A percentile compares a stretch with the other conserved stretches of the same genome.
Conservation (phyloP, 2,329 filamentous ascomycete species). For the Penicillium sp. region DNA sequence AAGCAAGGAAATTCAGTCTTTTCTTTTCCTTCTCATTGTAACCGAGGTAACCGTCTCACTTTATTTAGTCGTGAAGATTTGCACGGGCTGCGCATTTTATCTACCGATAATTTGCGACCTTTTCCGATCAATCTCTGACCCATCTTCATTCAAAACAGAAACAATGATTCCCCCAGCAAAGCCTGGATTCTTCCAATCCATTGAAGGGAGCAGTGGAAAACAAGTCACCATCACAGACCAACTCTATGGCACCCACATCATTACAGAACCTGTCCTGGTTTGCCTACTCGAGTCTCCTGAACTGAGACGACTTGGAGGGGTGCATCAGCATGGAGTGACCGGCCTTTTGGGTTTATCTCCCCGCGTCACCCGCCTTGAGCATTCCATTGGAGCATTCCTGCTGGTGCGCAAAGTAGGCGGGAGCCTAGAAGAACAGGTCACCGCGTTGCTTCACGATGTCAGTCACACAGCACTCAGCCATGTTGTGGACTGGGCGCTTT, state of each 20-base stretch:
- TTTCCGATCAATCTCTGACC: no score
- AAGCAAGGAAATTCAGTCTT: no score
- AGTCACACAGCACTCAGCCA: slow-evolving; percentile 47
- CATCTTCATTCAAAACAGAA: no score
- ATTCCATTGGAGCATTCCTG: slow-evolving; percentile 46
- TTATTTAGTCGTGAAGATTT: no score
- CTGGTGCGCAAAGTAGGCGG: slow-evolving; percentile 43
- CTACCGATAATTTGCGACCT: no score
- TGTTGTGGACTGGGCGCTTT: slow-evolving; percentile 45
- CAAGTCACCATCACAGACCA: slow-evolving; percentile 36
- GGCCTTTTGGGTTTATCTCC: slow-evolving; percentile 40
- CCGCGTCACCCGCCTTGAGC: slow-evolving; percentile 44
- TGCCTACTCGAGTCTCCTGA: slow-evolving; percentile 41
- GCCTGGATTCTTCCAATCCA: slow-evolving; percentile 21
- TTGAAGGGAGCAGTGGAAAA: slow-evolving; percentile 12
- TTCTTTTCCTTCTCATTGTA: no score
- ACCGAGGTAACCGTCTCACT: no score
- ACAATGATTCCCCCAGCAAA: background rate
- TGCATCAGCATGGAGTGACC: slow-evolving; percentile 45
- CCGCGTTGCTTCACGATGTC: slow-evolving; percentile 47
- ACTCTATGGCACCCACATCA: slow-evolving; percentile 39
- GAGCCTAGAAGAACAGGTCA: slow-evolving; percentile 43
- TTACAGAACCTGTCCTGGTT: slow-evolving; percentile 42
- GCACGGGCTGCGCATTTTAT: no score
- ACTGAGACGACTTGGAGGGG: slow-evolving; percentile 37